Evolutionary conservation across 345 rosid species (phyloP).

Genomic region (Linum trigynum): DNA sequence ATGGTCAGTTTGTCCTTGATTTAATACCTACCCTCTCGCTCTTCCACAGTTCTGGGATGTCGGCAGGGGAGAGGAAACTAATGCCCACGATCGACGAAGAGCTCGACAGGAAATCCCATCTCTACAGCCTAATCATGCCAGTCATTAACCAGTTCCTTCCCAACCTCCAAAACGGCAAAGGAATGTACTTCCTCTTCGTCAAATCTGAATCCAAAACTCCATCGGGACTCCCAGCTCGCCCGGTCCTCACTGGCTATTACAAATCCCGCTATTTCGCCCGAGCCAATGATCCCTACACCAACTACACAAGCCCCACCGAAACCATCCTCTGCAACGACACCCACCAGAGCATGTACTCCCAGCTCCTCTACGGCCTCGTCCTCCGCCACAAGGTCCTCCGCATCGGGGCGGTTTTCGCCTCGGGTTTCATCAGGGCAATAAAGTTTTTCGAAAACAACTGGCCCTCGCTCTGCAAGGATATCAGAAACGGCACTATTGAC

Average conservation of each 20-base stretch:
- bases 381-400: conserved; percentile 13
- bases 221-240: conserved; percentile 10
- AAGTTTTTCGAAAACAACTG: conserved; percentile 15
- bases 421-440: conserved; percentile 16
- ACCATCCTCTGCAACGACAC: conserved; percentile 16
- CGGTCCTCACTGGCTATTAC: conserved; percentile 16
- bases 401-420: conserved; percentile 16
- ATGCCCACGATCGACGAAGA: conserved; percentile 18
- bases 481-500: conserved; percentile 11
- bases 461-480: conserved; percentile 9
- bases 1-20: too few species aligned
- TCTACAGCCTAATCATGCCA: conserved; percentile 19
- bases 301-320: conserved; percentile 18
- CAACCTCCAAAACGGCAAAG: conserved; percentile 14
- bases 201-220: conserved; percentile 16
- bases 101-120: conserved; percentile 6
- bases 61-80: conserved; percentile 19
- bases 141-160: conserved; percentile 12
- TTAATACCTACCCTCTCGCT: too few species aligned
- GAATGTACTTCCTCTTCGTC: conserved; percentile 16
- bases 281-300: conserved; percentile 10
- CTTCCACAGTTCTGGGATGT: conserved; percentile 13
- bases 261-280: conserved; percentile 5
- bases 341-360: conserved; percentile 15
- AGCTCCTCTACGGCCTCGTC: conserved; percentile 15